A percentile compares a stretch with the other conserved stretches of the same genome.
These are phyloP conservation scores for Talaromyces ruber DNA, from an alignment of 495 filamentous ascomycete genomes.

Conservation along the genomic window DNA sequence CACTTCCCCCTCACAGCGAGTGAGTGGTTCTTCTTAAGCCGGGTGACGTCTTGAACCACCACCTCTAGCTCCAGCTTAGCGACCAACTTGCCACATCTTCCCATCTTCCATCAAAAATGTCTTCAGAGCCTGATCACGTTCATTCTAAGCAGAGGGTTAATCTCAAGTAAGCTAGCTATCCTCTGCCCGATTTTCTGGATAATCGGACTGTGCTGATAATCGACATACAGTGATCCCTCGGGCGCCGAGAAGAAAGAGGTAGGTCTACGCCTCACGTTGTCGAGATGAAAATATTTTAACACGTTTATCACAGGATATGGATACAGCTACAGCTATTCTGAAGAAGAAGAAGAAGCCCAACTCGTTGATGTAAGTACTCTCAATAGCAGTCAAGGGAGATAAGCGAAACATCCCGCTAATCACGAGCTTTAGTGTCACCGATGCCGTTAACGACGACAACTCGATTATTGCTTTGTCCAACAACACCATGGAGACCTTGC, in stretches of 20 bases:
- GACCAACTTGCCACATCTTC: neutral
- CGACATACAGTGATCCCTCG: conserved; percentile 64
- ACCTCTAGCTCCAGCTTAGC: neutral
- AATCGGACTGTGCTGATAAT: conserved; percentile 22
- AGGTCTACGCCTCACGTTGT: conserved; percentile 20
- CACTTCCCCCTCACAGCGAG: neutral
- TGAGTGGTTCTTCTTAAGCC: neutral
- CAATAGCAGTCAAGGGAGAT: conserved; percentile 1
- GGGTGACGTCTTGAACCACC: conserved; percentile 3
- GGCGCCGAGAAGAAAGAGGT: conserved; percentile 83
- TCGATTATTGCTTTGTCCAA: conserved; percentile 97
- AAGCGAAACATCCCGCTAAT: neutral
- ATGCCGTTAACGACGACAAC: conserved; percentile 98
- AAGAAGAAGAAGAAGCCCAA: conserved; percentile 99
- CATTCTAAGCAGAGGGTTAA: conserved; percentile 81
- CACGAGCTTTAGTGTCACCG: conserved; percentile 64
- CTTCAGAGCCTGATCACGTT: conserved; percentile 63
- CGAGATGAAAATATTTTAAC: conserved; percentile 15
- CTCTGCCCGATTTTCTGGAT: neutral
- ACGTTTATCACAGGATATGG: conserved; percentile 55
- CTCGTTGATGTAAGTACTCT: conserved; percentile 70
- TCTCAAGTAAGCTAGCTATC: conserved; percentile 57
- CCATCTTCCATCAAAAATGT: conserved; percentile 39
- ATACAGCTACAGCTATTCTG: conserved; percentile 93
- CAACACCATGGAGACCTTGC: conserved; percentile 97